phyloP scores from a whole-genome alignment of 192 early-diverging fungal genomes.

The Gryganskiella cystojenkinii region DNA sequence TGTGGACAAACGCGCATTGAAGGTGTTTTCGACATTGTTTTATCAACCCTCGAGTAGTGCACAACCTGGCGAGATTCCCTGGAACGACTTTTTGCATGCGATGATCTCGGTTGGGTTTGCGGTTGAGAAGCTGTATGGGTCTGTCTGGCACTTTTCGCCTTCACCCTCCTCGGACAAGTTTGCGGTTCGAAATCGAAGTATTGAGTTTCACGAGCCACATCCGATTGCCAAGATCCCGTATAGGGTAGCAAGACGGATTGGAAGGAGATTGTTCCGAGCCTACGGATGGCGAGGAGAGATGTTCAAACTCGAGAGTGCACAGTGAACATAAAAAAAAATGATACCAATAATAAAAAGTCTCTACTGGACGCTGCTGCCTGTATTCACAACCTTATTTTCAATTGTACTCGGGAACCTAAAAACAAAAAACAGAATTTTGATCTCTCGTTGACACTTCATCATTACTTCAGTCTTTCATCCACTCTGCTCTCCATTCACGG shows the following conservation, averaged over 20 bases:
- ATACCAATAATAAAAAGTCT: too few species aligned
- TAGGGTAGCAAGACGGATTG: slow-evolving; percentile 28
- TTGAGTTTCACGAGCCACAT: slow-evolving; percentile 42
- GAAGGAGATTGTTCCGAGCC: slow-evolving; percentile 26
- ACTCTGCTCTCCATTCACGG: too few species aligned
- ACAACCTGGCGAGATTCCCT: slow-evolving; percentile 40
- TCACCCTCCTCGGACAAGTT: too few species aligned
- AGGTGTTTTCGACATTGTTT: slow-evolving; percentile 43
- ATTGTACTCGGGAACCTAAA: too few species aligned
- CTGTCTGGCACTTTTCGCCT: slow-evolving; percentile 43
- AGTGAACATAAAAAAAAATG: too few species aligned
- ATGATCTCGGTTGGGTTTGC: slow-evolving; percentile 30
- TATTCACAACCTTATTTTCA: too few species aligned
- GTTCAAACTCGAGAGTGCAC: slow-evolving; percentile 17
- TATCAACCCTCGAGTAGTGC: slow-evolving; percentile 18
- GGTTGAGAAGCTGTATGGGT: slow-evolving; percentile 36
- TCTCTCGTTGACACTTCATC: too few species aligned
- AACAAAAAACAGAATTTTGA: too few species aligned
- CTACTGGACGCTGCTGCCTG: too few species aligned
- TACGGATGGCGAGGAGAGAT: slow-evolving; percentile 35
- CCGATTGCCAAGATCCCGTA: slow-evolving; percentile 34
- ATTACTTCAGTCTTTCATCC: too few species aligned
- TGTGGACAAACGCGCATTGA: slow-evolving; percentile 30
- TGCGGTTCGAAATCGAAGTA: slow-evolving; percentile 36
- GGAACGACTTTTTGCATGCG: slow-evolving; percentile 46